Percentiles rank a stretch among this genome's conserved stretches.
phyloP scores from a whole-genome alignment of 176 grass and related monocot species.

The Triticum aestivum region DNA sequence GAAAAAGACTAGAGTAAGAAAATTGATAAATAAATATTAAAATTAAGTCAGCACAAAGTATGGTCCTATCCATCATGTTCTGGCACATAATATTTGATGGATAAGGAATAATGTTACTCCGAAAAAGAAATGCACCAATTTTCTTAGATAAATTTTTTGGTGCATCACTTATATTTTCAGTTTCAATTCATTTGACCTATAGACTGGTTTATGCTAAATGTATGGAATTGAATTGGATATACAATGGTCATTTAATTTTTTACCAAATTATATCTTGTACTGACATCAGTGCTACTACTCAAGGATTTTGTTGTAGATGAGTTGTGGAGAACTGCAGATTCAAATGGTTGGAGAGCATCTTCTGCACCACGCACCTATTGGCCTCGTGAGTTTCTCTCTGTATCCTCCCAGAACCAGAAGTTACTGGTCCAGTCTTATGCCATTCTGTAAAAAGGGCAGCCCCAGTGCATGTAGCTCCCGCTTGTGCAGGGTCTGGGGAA shows the following conservation, averaged over 20 bases:
- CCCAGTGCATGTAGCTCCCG: too few species aligned
- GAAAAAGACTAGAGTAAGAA: background rate
- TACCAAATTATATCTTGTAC: slow-evolving; percentile 19
- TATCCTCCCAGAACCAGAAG: background rate
- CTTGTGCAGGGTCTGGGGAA: too few species aligned
- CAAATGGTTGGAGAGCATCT: slow-evolving; percentile 90
- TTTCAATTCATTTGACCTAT: background rate
- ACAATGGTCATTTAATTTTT: slow-evolving; percentile 3
- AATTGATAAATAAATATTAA: background rate
- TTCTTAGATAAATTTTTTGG: background rate
- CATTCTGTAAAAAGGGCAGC: background rate
- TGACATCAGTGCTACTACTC: slow-evolving; percentile 34
- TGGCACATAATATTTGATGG: background rate
- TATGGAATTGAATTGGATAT: background rate
- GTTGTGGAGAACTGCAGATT: slow-evolving; percentile 82
- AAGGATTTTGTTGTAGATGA: slow-evolving; percentile 82
- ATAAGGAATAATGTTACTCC: background rate
- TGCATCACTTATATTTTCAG: background rate
- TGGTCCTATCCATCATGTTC: background rate
- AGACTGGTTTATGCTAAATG: slow-evolving; percentile 1
- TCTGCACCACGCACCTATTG: slow-evolving; percentile 85
- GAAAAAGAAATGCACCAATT: background rate
- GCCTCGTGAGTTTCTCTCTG: slow-evolving; percentile 54
- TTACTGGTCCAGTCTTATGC: background rate
- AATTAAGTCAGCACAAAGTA: background rate